These are phyloP conservation scores for Halenospora varia DNA, from an alignment of 495 filamentous ascomycete genomes.

Conservation along the genomic window DNA sequence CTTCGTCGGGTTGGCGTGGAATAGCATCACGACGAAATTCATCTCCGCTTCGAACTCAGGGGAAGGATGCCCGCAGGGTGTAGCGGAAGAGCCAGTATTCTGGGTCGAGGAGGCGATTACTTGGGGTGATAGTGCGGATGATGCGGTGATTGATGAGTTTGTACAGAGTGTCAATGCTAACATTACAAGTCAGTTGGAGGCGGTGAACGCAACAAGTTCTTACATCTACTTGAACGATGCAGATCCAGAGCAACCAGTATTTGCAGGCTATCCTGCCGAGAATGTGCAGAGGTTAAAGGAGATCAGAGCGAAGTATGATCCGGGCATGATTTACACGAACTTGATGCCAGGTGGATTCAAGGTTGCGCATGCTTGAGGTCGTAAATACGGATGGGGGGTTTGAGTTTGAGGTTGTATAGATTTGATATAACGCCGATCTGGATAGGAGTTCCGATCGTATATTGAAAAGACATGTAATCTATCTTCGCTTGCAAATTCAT, in stretches of 20 bases:
- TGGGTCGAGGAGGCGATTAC: constrained; percentile 14
- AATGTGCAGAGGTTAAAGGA: constrained; percentile 27
- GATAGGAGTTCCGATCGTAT: too few relatives aligned
- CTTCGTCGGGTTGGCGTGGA: constrained; percentile 8
- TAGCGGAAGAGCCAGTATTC: constrained; percentile 11
- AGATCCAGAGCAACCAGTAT: constrained; percentile 11
- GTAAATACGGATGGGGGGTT: too few relatives aligned
- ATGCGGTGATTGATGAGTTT: constrained; percentile 3
- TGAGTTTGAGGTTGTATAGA: neutral
- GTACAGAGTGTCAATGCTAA: constrained; percentile 3
- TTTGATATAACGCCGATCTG: neutral
- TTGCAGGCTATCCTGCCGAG: constrained; percentile 20
- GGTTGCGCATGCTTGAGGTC: constrained; percentile 17
- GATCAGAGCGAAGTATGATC: constrained; percentile 30
- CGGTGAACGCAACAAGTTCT: neutral
- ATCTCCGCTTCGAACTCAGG: constrained; percentile 9
- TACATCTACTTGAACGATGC: constrained; percentile 21
- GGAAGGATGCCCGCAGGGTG: constrained; percentile 10
- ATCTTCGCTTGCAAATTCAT: too few relatives aligned
- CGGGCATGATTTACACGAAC: constrained; percentile 23
- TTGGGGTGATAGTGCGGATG: constrained; percentile 13
- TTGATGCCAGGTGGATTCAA: constrained; percentile 32
- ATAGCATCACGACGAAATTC: constrained; percentile 14
- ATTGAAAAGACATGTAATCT: too few relatives aligned
- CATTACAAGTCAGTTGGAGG: constrained; percentile 7